A percentile compares a stretch with the other conserved stretches of the same genome.
phyloP scores from a whole-genome alignment of 352 stramenopile genomes.

The Phytophthora brassicae region DNA sequence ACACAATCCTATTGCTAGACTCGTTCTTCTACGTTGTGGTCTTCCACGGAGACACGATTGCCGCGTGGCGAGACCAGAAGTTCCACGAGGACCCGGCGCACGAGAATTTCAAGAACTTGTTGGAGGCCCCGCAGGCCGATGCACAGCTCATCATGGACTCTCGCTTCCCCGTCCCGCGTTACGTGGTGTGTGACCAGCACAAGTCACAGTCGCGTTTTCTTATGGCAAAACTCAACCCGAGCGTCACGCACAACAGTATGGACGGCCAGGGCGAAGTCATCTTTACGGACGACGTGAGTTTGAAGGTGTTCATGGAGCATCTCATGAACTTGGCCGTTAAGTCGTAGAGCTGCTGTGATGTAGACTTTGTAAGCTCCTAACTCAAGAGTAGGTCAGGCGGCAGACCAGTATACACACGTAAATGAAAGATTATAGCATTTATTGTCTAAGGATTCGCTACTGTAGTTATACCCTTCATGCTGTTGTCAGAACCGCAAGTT shows the following conservation, averaged over 20 bases:
- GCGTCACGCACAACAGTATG: slow-evolving; percentile 96
- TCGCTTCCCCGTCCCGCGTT: slow-evolving; percentile 98
- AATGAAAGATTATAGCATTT: slow-evolving; percentile 22
- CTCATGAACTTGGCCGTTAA: slow-evolving; percentile 91
- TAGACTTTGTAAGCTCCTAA: slow-evolving; percentile 3
- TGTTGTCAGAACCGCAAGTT: too few species aligned
- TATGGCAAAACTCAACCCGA: slow-evolving; percentile 99
- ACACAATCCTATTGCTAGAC: slow-evolving; percentile 99
- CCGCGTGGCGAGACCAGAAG: slow-evolving; percentile 97
- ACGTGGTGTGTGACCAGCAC: slow-evolving; percentile 99
- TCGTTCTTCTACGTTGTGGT: slow-evolving; percentile 99
- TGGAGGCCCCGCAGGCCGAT: slow-evolving; percentile 97
- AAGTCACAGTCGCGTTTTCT: slow-evolving; percentile 99
- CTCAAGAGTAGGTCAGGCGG: slow-evolving; percentile 20
- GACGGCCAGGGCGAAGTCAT: slow-evolving; percentile 94
- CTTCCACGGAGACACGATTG: slow-evolving; percentile 99
- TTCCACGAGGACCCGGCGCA: slow-evolving; percentile 95
- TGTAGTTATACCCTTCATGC: too few species aligned
- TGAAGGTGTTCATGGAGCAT: slow-evolving; percentile 99
- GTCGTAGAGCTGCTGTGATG: slow-evolving; percentile 47
- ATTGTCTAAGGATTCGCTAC: slow-evolving; percentile 2
- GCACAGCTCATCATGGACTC: slow-evolving; percentile 99
- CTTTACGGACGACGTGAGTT: slow-evolving; percentile 99
- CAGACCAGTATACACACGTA: slow-evolving; percentile 16
- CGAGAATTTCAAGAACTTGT: slow-evolving; percentile 97